These are phyloP conservation scores for Stromatinia cepivora DNA, from an alignment of 2,329 filamentous ascomycete genomes.

Conservation along the genomic window DNA sequence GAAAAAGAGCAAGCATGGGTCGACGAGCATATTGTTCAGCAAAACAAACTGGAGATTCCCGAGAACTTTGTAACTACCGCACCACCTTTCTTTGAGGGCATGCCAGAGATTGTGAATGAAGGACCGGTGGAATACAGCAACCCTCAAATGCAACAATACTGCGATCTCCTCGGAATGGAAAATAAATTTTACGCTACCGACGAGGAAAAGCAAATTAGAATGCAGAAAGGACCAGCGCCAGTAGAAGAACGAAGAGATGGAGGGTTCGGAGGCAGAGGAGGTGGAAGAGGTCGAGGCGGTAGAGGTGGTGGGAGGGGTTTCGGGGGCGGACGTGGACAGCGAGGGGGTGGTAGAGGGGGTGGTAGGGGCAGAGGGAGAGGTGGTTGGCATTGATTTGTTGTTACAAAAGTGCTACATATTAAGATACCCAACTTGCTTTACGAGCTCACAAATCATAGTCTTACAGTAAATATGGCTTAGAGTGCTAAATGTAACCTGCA, in stretches of 20 bases:
- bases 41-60: conserved; percentile 66
- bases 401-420: conserved; percentile 2
- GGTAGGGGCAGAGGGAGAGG: conserved; percentile 21
- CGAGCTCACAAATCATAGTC: neutral
- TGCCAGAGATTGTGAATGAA: conserved; percentile 58
- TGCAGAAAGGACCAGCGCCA: conserved; percentile 56
- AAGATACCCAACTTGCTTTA: conserved; percentile 31
- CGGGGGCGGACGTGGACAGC: conserved; percentile 41
- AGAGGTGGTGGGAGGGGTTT: conserved; percentile 39
- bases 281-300: conserved; percentile 42
- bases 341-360: conserved; percentile 31
- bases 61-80: conserved; percentile 77
- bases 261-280: conserved; percentile 37
- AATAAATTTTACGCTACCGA: conserved; percentile 75
- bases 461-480: neutral
- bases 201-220: conserved; percentile 65
- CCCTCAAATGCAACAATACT: conserved; percentile 81
- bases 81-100: conserved; percentile 62
- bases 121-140: conserved; percentile 81
- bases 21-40: conserved; percentile 67
- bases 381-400: conserved; percentile 14
- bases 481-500: neutral
- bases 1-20: conserved; percentile 76
- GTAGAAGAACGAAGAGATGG: conserved; percentile 40
- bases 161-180: conserved; percentile 70